Evolutionary conservation across 805 yeast species (phyloP).

Genomic region (Starmera quercuum): DNA sequence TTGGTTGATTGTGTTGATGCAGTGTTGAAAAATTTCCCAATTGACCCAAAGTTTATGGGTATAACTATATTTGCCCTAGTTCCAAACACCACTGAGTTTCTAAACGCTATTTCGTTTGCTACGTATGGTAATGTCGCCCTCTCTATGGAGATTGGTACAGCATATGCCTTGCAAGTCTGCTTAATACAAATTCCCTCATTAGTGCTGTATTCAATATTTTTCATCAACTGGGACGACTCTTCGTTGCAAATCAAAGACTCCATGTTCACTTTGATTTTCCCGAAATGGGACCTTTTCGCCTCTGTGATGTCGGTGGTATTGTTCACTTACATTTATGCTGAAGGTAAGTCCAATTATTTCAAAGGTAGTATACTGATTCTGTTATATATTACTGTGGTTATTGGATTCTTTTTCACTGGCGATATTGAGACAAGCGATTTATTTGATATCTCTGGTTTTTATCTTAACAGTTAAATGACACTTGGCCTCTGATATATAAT

Average conservation of each 20-base stretch:
- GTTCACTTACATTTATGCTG: conserved; percentile 91
- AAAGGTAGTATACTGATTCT: conserved; percentile 86
- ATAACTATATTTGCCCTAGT: conserved; percentile 92
- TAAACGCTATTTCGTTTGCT: conserved; percentile 96
- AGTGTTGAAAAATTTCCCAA: conserved; percentile 69
- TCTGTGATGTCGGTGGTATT: conserved; percentile 77
- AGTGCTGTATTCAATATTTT: conserved; percentile 65
- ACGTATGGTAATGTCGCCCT: conserved; percentile 92
- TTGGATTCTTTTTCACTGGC: conserved; percentile 69
- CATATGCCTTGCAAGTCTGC: conserved; percentile 94
- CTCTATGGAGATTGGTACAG: conserved; percentile 97
- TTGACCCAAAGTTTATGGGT: conserved; percentile 87
- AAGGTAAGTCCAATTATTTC: conserved; percentile 93
- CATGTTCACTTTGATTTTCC: conserved; percentile 80
- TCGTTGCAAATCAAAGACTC: conserved; percentile 26
- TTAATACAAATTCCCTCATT: conserved; percentile 87
- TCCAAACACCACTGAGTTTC: conserved; percentile 94
- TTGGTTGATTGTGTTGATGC: conserved; percentile 89
- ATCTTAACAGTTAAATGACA: background rate
- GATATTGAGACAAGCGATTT: conserved; percentile 12
- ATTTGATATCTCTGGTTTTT: background rate
- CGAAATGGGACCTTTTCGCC: conserved; percentile 92
- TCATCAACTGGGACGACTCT: conserved; percentile 26
- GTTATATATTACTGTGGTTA: conserved; percentile 63
- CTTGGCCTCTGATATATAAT: no score